phyloP scores from a whole-genome alignment of 2,329 filamentous ascomycete species.

The Beauveria varroae region DNA sequence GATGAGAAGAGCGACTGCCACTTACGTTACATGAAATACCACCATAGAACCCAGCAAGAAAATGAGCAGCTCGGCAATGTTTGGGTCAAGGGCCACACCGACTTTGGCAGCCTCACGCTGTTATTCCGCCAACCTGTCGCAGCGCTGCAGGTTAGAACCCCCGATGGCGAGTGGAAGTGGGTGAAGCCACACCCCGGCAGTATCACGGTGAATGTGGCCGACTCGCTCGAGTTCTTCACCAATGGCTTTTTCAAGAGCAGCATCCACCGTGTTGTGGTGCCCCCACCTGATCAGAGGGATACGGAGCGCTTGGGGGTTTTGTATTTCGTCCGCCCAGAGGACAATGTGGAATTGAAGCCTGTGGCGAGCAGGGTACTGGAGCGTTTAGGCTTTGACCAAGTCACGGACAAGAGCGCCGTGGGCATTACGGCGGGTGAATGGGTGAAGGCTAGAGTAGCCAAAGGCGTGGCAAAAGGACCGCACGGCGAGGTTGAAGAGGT shows the following conservation, averaged over 20 bases:
- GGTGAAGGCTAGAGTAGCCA: too few relatives aligned
- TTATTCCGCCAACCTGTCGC: constrained; percentile 52
- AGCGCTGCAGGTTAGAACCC: constrained; percentile 43
- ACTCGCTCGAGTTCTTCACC: constrained; percentile 41
- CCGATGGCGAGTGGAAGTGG: constrained; percentile 40
- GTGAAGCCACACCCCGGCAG: constrained; percentile 38
- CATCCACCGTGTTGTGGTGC: constrained; percentile 35
- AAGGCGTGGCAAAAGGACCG: too few relatives aligned
- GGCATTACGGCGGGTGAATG: too few relatives aligned
- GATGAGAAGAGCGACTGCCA: not conserved
- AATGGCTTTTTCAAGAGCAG: constrained; percentile 37
- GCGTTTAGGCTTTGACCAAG: too few relatives aligned
- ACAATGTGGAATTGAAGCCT: too few relatives aligned
- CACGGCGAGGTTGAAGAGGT: too few relatives aligned
- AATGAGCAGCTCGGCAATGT: constrained; percentile 30
- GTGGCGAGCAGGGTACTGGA: too few relatives aligned
- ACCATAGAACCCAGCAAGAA: constrained; percentile 33
- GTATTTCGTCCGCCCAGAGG: constrained; percentile 25
- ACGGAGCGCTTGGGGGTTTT: constrained; percentile 40
- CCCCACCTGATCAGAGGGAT: constrained; percentile 35
- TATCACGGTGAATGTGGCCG: constrained; percentile 46
- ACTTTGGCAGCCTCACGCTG: constrained; percentile 48
- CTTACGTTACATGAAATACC: not conserved
- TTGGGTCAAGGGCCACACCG: constrained; percentile 40
- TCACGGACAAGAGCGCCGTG: too few relatives aligned